Base-by-base conservation (phyloP, 805 yeast genomes). In the Candida ovalis region DNA sequence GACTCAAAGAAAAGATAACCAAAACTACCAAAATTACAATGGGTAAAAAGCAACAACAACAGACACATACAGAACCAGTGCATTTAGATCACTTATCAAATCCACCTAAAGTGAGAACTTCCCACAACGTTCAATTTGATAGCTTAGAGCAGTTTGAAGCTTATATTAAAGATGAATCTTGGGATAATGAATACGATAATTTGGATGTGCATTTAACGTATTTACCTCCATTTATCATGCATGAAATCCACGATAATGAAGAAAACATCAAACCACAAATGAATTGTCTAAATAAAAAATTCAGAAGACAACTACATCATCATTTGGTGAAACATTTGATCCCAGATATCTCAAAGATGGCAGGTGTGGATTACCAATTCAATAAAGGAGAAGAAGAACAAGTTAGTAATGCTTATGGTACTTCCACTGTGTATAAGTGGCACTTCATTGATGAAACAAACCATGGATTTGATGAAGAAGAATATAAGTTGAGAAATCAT, bases 141-240 rank as follows among this genome's bases (percentile, higher is more conserved):
- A 84, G 78, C 45, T 67, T 86, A 51, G 72, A 71, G 18, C 73
- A 79, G 17, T 86, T 86, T 60, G 88, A 82, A 60, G 72, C 74
- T 23, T 86, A 72, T 63, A 70, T 86, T 50, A 75, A 81, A 59
- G 87, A 82, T 61, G 91, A 84, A 60, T 79, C 86, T 3, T 84
- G 87, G 77, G 91, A 85, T 64, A 82, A 84, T 52, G 91, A 86
- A 50, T 82, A 77, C 56, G 87, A 81, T 61, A 77, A 81, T 57
- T 69, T 82, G 55, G 86, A 84, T 60, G 86, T 87, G 33, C 82
- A 78, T 52, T 70, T 85, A 51, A 73, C 72, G 44, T 86, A 86
- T 66, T 74, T 80, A 59, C 94, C 94, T 19, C 92, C 92, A 44
- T 86, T 86, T 62, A 78, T 86, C 42, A 55, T 84, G 63, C 76